phyloP scores from a whole-genome alignment of 768 basidiomycete species.

The Tylopilus intermedius region DNA sequence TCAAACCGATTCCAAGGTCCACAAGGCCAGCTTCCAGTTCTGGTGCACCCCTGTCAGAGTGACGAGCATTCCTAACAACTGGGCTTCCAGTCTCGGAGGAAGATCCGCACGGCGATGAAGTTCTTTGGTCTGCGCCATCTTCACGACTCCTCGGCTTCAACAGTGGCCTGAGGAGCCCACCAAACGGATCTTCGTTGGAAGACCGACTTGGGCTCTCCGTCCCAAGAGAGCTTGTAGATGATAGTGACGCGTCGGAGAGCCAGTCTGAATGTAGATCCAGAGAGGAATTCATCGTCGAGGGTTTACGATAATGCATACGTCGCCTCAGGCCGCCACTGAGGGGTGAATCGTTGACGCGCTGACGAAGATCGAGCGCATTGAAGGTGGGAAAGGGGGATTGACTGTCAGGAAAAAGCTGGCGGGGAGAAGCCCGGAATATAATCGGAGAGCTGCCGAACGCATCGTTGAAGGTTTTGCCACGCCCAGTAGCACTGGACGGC shows the following conservation, averaged over 20 bases:
- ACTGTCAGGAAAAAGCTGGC: slow-evolving; percentile 35
- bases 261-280: slow-evolving; percentile 24
- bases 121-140: slow-evolving; percentile 10
- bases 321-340: slow-evolving; percentile 31
- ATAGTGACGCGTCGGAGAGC: slow-evolving; percentile 29
- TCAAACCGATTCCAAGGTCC: slow-evolving; percentile 39
- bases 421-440: slow-evolving; percentile 40
- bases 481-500: slow-evolving; percentile 24
- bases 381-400: slow-evolving; percentile 31
- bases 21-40: slow-evolving; percentile 33
- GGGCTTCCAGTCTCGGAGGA: slow-evolving; percentile 46
- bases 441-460: slow-evolving; percentile 33
- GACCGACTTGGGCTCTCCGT: slow-evolving; percentile 26
- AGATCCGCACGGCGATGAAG: slow-evolving; percentile 17
- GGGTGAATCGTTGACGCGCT: slow-evolving; percentile 46
- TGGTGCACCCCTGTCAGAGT: slow-evolving; percentile 16
- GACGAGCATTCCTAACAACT: slow-evolving; percentile 34
- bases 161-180: slow-evolving; percentile 39
- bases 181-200: slow-evolving; percentile 42
- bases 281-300: slow-evolving; percentile 26
- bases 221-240: slow-evolving; percentile 20
- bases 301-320: slow-evolving; percentile 27
- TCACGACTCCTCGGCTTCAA: slow-evolving; percentile 9
- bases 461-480: slow-evolving; percentile 26
- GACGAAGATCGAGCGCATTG: slow-evolving; percentile 30